A percentile compares a stretch with the other conserved stretches of the same genome.
phyloP scores from a whole-genome alignment of 78 protist species.

The Dictyostelium firmibasis region DNA sequence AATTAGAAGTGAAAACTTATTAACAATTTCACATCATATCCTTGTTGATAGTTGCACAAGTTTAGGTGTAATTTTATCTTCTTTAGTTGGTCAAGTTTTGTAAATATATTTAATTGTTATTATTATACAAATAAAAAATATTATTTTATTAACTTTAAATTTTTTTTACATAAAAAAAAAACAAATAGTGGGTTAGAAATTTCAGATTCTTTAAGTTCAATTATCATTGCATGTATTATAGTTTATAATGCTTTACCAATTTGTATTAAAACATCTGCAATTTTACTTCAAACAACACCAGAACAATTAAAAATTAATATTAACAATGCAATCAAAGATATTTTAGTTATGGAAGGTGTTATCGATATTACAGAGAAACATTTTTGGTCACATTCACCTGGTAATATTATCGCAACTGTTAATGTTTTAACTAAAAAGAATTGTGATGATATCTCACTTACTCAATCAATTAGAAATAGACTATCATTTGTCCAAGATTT shows the following conservation, averaged over 20 bases:
- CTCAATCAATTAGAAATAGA: constrained; percentile 2
- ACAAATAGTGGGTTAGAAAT: constrained; percentile 61
- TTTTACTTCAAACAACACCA: constrained; percentile 77
- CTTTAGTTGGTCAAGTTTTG: constrained; percentile 30
- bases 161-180: not conserved
- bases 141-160: not conserved
- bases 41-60: constrained; percentile 70
- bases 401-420: constrained; percentile 37
- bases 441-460: not conserved
- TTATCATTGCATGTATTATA: constrained; percentile 66
- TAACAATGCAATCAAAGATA: constrained; percentile 7
- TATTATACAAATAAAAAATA: not conserved
- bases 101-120: not conserved
- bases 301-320: not conserved
- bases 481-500: constrained; percentile 49
- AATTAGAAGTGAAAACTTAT: constrained; percentile 50
- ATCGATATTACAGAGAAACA: constrained; percentile 28
- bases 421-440: constrained; percentile 7
- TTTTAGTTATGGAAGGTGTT: constrained; percentile 57
- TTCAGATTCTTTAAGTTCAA: constrained; percentile 71
- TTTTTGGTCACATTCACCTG: constrained; percentile 79
- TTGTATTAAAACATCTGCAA: constrained; percentile 35
- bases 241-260: constrained; percentile 75
- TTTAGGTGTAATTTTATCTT: constrained; percentile 77
- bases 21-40: constrained; percentile 61